A percentile compares a stretch with the other conserved stretches of the same genome.
phyloP scores from a whole-genome alignment of 345 rosid species.

The Rhizophora apiculata region DNA sequence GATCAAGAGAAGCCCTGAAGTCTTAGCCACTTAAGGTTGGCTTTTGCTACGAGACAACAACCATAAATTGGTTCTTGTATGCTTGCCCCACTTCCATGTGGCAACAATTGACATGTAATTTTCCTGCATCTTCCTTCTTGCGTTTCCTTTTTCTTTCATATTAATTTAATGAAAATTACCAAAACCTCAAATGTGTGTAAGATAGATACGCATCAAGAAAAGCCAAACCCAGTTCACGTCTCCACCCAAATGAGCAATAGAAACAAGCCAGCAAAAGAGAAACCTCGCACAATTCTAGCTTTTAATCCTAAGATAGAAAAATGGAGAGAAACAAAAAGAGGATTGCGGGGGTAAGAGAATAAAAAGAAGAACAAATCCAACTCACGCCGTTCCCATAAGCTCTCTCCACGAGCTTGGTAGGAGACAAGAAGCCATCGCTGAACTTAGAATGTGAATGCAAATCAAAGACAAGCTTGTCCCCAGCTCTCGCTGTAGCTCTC shows the following conservation, averaged over 20 bases:
- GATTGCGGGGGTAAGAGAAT: background rate
- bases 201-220: background rate
- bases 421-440: slow-evolving; percentile 93
- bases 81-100: too few species aligned
- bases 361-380: background rate
- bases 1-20: too few species aligned
- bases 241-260: background rate
- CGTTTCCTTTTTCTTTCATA: too few species aligned
- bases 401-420: slow-evolving; percentile 83
- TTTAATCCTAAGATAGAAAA: too few species aligned
- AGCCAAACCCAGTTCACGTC: background rate
- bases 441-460: slow-evolving; percentile 85
- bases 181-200: background rate
- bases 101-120: too few species aligned
- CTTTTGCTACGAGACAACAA: too few species aligned
- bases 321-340: too few species aligned
- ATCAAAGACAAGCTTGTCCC: slow-evolving; percentile 63
- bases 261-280: background rate
- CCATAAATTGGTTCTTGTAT: too few species aligned
- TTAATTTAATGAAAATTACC: too few species aligned
- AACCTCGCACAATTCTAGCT: background rate
- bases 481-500: slow-evolving; percentile 28
- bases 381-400: slow-evolving; percentile 88
- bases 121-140: too few species aligned
- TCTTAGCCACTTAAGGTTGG: too few species aligned